Base-by-base conservation (phyloP, 2,329 filamentous ascomycete species). In the Trichothecium sympodiale region DNA sequence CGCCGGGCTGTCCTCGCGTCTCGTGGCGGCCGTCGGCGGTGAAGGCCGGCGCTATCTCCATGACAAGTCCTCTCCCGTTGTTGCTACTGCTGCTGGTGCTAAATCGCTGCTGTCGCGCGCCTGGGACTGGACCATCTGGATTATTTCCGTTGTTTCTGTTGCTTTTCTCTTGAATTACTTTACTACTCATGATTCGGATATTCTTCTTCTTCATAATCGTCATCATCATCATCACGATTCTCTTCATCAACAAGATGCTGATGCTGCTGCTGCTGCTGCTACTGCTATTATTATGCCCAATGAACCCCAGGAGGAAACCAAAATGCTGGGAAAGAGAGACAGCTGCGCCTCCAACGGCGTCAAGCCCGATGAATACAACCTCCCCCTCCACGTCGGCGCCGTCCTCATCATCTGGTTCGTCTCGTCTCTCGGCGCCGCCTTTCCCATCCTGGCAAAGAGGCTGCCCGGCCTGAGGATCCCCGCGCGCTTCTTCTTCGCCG, bases 331-430 rank as follows among this genome's bases (percentile, higher is more conserved):
- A 9, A 55, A 51, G 42, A 47, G 56, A 35, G 45, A 46, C 27
- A 50, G 49, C 5, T 59, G 55, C 33, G 46, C 41, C 4, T 37
- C 41, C 18, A 52, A 49, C 20, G 55, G 54, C 20, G 51, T 52
- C 40, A 39, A 47, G 36, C 46, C 50, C 23, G 46, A 46, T 34
- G 49, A 56, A 2, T 78, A 79, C 57, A 72, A 78, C 49, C 65
- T 64, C 12, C 58, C 69, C 9, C 59, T 75, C 14, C 74, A 78
- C 51, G 69, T 74, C 35, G 66, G 67, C 39, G 75, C 74, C 17
- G 54, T 80, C 17, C 52, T 68, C 52, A 63, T 69, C 50, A 61
- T 70, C 40, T 54, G 67, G 40, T 49, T 49, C 45, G 59, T 67
- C 12, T 65, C 68, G 34, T 63, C 67, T 15, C 55, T 66, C 31